These are phyloP conservation scores for Phaeolepiota aurea DNA, from an alignment of 768 basidiomycete species.

Conservation along the genomic window DNA sequence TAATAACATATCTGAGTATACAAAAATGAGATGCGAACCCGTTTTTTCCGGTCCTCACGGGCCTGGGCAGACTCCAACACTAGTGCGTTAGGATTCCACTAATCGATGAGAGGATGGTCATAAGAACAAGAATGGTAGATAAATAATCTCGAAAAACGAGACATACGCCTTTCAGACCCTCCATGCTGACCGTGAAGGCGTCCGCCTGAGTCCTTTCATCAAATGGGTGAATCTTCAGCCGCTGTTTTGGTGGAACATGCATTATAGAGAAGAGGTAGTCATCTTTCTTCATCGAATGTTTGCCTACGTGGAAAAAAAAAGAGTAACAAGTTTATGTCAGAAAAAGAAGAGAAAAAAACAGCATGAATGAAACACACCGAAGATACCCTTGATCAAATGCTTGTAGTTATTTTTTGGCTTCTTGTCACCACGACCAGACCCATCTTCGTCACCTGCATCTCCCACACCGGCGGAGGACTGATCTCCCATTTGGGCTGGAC, in stretches of 20 bases:
- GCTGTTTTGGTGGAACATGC: slow-evolving; percentile 64
- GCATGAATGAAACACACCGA: slow-evolving; percentile 40
- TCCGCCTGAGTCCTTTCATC: slow-evolving; percentile 61
- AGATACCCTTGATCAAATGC: slow-evolving; percentile 67
- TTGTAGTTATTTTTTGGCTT: slow-evolving; percentile 75
- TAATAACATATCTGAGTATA: slow-evolving; percentile 3
- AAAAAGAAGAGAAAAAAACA: slow-evolving; percentile 1
- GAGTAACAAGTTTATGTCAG: slow-evolving; percentile 3
- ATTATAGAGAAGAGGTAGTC: slow-evolving; percentile 61
- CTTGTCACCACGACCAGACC: slow-evolving; percentile 48
- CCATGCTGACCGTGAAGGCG: slow-evolving; percentile 65
- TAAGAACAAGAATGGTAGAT: slow-evolving; percentile 6
- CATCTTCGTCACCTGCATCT: slow-evolving; percentile 46
- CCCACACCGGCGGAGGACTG: slow-evolving; percentile 24
- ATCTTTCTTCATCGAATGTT: slow-evolving; percentile 77
- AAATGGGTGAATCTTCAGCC: slow-evolving; percentile 51
- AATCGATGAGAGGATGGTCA: slow-evolving; percentile 3
- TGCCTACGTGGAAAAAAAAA: slow-evolving; percentile 36
- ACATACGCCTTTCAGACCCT: slow-evolving; percentile 67
- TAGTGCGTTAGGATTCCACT: slow-evolving; percentile 64
- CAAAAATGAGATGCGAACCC: slow-evolving; percentile 36
- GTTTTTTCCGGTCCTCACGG: slow-evolving; percentile 68
- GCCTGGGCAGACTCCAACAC: slow-evolving; percentile 67
- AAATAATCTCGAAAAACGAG: slow-evolving; percentile 8
- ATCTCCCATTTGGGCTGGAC: slow-evolving; percentile 17